Evolutionary conservation across 2,329 filamentous ascomycete species (phyloP).

Genomic region (Alternaria ventricosa): DNA sequence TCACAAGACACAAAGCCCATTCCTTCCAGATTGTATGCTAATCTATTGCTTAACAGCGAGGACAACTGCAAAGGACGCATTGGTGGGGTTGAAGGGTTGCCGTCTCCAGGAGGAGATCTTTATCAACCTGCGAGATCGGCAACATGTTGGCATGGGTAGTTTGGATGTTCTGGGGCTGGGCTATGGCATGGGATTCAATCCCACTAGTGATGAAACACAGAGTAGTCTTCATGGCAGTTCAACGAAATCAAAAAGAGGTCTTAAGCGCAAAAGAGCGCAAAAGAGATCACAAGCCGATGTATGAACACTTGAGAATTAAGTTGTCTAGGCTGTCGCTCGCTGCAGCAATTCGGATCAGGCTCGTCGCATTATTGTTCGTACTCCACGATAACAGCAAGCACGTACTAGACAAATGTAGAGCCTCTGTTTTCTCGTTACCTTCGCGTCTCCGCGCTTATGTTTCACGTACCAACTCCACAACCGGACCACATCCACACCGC

Average conservation of each 20-base stretch:
- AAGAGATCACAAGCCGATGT: background rate
- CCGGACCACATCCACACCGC: background rate
- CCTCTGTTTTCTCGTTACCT: background rate
- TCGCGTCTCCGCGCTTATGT: background rate
- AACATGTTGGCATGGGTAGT: background rate
- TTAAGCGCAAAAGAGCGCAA: background rate
- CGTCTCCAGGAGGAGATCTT: background rate
- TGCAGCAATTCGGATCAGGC: background rate
- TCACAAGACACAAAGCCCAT: no score
- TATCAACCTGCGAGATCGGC: background rate
- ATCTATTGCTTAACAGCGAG: no score
- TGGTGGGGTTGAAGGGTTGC: background rate
- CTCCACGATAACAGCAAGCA: background rate
- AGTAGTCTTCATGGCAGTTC: no score
- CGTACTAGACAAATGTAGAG: background rate
- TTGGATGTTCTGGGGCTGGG: background rate
- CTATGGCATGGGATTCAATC: background rate
- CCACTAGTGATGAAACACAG: no score
- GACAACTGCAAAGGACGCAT: background rate
- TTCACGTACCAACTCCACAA: background rate
- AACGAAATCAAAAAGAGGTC: background rate
- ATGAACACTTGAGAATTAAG: background rate
- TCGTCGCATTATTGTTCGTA: background rate
- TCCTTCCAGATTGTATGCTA: no score
- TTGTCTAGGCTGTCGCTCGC: background rate